Base-by-base conservation (phyloP, 2,329 filamentous ascomycete species). In the Ambrosiella xylebori region DNA sequence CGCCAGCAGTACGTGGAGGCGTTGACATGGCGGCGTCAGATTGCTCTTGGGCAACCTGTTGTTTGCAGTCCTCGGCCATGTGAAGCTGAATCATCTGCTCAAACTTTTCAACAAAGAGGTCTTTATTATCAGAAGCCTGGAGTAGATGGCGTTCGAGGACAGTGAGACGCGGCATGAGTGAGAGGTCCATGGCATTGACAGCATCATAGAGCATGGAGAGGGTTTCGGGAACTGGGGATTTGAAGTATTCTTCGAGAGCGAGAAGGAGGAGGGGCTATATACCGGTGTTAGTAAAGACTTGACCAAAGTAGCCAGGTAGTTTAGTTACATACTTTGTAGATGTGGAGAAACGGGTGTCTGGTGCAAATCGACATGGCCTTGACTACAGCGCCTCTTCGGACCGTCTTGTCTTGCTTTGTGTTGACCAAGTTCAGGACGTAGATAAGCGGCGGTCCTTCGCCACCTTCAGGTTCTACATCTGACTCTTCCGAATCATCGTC, bases 321-420 rank as follows among this genome's bases (percentile, higher is more conserved):
- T n/a, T 35, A 37, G 3, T 13, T n/a, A 27, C 38, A 35, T 68
- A 85, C 86, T 79, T 98, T 98, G 74, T 98, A 98, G 63, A 98
- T 98, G 71, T 98, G 93, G 64, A 98, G 73, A 70, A 98, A 98
- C 2, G 93, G 90, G 74, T 98, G 93, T 49, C 93, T 78, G 7
- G 93, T 98, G 74, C 93, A 98, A 64, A 98, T 96, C 37, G 93
- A 93, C 93, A 98, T 98, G 47, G 93, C 88, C 69, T 97, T 97
- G 60, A 97, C 91, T 54, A 96, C 79, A 17, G 93, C 93, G 60
- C 93, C 93, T 77, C 93, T 84, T 71, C 93, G 94, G 53, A 88
- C 88, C 17, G 85, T 85, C 66, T 87, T 91, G 73, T 98, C 93
- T 68, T 95, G 88, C 70, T 97, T 97, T 7, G 91, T 98, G 69